Evolutionary conservation across 2,329 filamentous ascomycete genomes (phyloP).

Genomic region (Raffaelea deltoideospora): DNA sequence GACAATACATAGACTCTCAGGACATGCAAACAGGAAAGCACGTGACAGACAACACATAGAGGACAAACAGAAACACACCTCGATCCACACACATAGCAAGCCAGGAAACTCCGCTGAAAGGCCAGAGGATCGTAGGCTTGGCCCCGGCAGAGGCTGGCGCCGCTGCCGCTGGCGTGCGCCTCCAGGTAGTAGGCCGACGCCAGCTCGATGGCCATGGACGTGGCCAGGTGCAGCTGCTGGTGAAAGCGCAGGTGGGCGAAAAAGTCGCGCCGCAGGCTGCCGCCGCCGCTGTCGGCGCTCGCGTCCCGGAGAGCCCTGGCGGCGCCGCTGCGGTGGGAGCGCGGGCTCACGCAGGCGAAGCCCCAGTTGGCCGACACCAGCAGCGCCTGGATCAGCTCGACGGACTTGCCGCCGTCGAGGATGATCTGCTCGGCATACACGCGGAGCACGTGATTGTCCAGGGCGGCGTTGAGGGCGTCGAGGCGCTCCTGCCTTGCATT

Average conservation of each 20-base stretch:
- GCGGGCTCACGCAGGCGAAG: conserved; percentile 1
- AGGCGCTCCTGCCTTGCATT: too few species aligned
- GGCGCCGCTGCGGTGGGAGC: too few species aligned
- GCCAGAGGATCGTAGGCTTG: conserved; percentile 1
- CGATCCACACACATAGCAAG: conserved; percentile 6
- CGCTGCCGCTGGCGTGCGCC: background rate
- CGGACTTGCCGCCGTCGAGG: conserved; percentile 2
- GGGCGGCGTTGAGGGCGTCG: background rate
- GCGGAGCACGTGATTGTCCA: conserved; percentile 4
- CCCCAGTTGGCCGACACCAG: conserved; percentile 8
- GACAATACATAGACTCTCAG: too few species aligned
- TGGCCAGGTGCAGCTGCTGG: conserved; percentile 5
- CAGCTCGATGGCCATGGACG: conserved; percentile 5
- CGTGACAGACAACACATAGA: too few species aligned
- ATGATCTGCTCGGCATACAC: conserved; percentile 5
- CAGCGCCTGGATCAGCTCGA: conserved; percentile 8
- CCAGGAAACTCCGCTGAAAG: conserved; percentile 5
- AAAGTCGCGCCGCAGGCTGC: background rate
- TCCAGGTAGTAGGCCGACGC: background rate
- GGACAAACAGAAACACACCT: background rate
- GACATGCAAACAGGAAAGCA: too few species aligned
- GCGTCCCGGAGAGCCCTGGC: background rate
- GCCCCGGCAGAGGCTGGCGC: background rate
- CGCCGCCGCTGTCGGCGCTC: background rate
- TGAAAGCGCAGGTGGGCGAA: conserved; percentile 5